Base-by-base conservation (phyloP, 371 early-diverging fungal species). In the Chytridium lagenaria region DNA sequence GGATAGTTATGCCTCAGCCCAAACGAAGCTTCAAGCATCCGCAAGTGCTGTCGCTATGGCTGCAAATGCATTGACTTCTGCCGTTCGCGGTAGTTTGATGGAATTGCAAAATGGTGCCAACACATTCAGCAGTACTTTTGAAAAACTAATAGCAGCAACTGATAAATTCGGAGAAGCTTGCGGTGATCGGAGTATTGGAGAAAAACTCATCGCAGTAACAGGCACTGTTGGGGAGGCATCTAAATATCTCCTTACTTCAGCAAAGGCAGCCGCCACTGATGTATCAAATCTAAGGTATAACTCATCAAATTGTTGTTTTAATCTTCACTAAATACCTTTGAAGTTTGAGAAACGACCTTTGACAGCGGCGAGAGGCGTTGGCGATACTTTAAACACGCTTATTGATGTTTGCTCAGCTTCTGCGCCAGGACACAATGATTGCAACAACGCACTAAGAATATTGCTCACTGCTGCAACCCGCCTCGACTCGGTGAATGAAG, bases 351-450 rank as follows among this genome's bases (percentile, higher is more conserved):
- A 68, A 50, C 31, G 65, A 77, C 50, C 74, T 85, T 68, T 82
- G 37, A 59, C 39, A 19, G 75, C 80, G 1, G 77, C 78, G 1
- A 38, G 71, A 23, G 19, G 51, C n/a, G 61, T 81, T 15, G 78
- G 69, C 44, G 75, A 77, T 3, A 22, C 71, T 19, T 36, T 83
- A 19, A 71, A 73, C 59, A 50, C 67, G 23, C 52, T 82, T 1
- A 36, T 78, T 7, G 83, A 82, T 7, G 71, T 78, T 7, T 85
- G 83, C 57, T 74, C 81, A 0, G 76, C 71, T 15, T 64, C 80
- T 22, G 81, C 82, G 10, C 81, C 83, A n/a, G 86, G 86, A 0
- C 81, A 80, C 50, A 66, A 63, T 19, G 79, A 84, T 38, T 85
- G 83, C 77, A 79, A 78, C 49, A 66, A 73, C 34, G 78, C 81